Evolutionary conservation across 2,329 filamentous ascomycete genomes (phyloP).

Genomic region (Didymella pomorum): DNA sequence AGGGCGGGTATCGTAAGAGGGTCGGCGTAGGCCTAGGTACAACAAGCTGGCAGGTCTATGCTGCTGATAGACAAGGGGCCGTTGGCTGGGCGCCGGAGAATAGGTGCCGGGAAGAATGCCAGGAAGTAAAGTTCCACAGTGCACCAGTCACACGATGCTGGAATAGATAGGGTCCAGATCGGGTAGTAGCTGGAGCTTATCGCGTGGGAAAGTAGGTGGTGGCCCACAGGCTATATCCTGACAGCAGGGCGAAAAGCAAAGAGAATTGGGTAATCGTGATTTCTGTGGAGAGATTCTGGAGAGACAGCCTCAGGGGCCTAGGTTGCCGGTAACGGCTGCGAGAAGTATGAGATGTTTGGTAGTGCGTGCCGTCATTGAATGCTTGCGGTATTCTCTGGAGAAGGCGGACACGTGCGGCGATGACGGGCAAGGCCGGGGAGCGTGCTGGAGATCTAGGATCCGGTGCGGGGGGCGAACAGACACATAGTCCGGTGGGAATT

Average conservation of each 20-base stretch:
- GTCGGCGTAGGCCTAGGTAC: constrained; percentile 29
- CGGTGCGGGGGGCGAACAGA: constrained; percentile 29
- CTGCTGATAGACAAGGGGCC: constrained; percentile 39
- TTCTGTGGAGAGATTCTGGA: constrained; percentile 13
- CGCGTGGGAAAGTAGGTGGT: constrained; percentile 46
- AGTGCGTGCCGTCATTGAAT: constrained; percentile 55
- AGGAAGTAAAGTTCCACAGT: constrained; percentile 27
- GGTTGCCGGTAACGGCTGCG: constrained; percentile 50
- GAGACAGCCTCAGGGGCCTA: constrained; percentile 41
- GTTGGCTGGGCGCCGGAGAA: constrained; percentile 41
- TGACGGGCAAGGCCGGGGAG: constrained; percentile 26
- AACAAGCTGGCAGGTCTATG: constrained; percentile 33
- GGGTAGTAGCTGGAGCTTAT: constrained; percentile 46
- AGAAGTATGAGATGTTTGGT: constrained; percentile 54
- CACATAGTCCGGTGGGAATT: constrained; percentile 34
- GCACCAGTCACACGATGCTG: constrained; percentile 43
- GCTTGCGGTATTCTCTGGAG: constrained; percentile 23
- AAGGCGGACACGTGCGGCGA: constrained; percentile 20
- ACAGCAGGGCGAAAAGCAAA: constrained; percentile 32
- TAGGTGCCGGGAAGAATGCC: constrained; percentile 26
- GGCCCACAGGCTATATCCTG: constrained; percentile 36
- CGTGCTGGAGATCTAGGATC: constrained; percentile 34
- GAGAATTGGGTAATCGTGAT: constrained; percentile 30
- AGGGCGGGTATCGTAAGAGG: constrained; percentile 34
- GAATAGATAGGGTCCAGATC: constrained; percentile 38